phyloP scores from a whole-genome alignment of 1,284 basidiomycete genomes.

The Ganoderma boninense region DNA sequence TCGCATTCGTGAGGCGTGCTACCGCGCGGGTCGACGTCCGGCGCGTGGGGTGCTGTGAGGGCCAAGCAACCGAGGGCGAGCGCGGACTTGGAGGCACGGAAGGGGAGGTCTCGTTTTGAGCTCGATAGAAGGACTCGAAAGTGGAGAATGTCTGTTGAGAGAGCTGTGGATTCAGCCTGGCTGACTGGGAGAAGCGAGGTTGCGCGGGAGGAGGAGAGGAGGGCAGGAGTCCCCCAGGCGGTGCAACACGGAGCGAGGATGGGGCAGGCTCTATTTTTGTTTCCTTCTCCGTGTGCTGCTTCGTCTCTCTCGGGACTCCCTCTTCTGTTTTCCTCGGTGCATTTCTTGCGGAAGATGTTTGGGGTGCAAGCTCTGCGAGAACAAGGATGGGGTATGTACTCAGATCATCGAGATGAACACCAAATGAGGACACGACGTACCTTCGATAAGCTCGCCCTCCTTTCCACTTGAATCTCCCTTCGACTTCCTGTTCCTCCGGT shows the following conservation, averaged over 20 bases:
- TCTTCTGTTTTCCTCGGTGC: not conserved
- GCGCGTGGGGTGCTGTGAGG: not conserved
- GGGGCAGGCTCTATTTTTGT: not conserved
- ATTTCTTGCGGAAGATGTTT: not conserved
- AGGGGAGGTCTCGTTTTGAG: not conserved
- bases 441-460: not conserved
- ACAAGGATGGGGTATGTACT: not conserved
- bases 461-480: not conserved
- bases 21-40: not conserved
- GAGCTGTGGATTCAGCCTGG: not conserved
- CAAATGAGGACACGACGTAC: not conserved
- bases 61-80: not conserved
- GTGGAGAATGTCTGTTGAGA: not conserved
- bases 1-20: not conserved
- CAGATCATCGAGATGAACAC: not conserved
- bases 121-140: conserved; percentile 2
- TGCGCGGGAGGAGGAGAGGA: not conserved
- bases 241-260: not conserved
- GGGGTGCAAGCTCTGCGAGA: not conserved
- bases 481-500: not conserved
- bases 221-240: not conserved
- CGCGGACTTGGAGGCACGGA: not conserved
- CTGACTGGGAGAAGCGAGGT: not conserved
- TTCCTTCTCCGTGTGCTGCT: not conserved
- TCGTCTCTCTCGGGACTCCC: not conserved